Conservation (phyloP, 2,329 filamentous ascomycete genomes). For the Huntiella abstrusa region DNA sequence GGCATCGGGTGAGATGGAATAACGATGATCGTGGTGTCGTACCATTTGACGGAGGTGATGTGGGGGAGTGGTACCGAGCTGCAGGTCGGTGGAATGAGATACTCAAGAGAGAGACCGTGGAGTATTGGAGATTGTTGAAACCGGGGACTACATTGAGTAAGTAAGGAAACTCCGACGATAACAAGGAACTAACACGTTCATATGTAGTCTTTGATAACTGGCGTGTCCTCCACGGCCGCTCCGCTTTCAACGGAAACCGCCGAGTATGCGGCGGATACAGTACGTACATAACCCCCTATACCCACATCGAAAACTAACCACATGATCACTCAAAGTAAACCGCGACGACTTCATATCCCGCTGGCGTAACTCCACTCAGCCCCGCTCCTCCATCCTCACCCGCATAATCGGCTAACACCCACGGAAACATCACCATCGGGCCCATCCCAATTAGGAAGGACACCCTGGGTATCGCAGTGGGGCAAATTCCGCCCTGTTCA, state of each 20-base stretch:
- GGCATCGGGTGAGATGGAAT: slow-evolving; percentile 67
- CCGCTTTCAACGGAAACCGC: slow-evolving; percentile 63
- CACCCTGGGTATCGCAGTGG: too few relatives aligned
- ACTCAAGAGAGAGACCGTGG: slow-evolving; percentile 41
- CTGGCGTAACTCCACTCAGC: slow-evolving; percentile 52
- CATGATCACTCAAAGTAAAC: slow-evolving; percentile 36
- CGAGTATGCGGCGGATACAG: slow-evolving; percentile 85
- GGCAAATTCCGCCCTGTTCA: too few relatives aligned
- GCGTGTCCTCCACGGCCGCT: slow-evolving; percentile 76
- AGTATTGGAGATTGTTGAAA: slow-evolving; percentile 64
- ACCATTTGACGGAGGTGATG: slow-evolving; percentile 29
- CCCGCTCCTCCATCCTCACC: slow-evolving; percentile 22
- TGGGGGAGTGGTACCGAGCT: slow-evolving; percentile 57
- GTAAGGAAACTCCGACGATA: slow-evolving; percentile 16
- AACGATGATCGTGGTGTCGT: slow-evolving; percentile 68
- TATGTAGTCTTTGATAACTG: slow-evolving; percentile 79
- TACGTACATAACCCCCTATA: slow-evolving; percentile 26
- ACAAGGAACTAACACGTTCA: neutral
- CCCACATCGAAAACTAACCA: neutral
- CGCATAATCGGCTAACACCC: slow-evolving; percentile 11
- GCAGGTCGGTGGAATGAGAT: slow-evolving; percentile 57
- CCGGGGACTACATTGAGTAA: slow-evolving; percentile 62
- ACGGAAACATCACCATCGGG: too few relatives aligned
- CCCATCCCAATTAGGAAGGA: too few relatives aligned
- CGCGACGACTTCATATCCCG: slow-evolving; percentile 65